These are phyloP conservation scores for Mortierella sp. DNA, from an alignment of 371 early-diverging fungal genomes.

Conservation along the genomic window DNA sequence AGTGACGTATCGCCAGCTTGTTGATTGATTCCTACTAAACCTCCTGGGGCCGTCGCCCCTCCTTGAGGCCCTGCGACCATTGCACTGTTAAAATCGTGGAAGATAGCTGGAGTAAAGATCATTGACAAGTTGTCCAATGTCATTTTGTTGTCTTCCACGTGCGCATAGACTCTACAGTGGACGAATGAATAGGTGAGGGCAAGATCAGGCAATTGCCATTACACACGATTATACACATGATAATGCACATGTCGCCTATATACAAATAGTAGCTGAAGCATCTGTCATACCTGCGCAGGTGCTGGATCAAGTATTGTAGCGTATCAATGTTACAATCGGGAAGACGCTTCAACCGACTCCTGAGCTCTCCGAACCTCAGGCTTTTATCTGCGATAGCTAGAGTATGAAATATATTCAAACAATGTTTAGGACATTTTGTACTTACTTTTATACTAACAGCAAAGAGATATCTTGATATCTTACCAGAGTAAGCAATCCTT, in stretches of 20 bases:
- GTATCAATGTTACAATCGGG: constrained; percentile 65
- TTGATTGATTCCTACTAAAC: background rate
- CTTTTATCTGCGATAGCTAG: constrained; percentile 66
- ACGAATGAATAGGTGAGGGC: background rate
- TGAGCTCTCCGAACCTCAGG: constrained; percentile 56
- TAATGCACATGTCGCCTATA: background rate
- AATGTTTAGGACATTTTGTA: background rate
- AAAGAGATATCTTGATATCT: background rate
- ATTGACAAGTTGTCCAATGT: constrained; percentile 67
- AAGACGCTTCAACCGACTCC: constrained; percentile 55
- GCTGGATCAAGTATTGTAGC: constrained; percentile 60
- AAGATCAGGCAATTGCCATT: background rate
- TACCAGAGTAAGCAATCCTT: constrained; percentile 71
- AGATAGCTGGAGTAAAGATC: constrained; percentile 72
- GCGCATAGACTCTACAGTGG: constrained; percentile 56
- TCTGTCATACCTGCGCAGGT: constrained; percentile 63
- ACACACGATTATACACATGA: background rate
- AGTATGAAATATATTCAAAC: background rate
- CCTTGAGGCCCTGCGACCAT: constrained; percentile 18
- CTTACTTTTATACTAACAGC: background rate
- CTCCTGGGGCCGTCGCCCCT: background rate
- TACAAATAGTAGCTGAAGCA: background rate
- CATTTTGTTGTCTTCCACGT: constrained; percentile 70
- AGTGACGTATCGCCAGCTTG: constrained; percentile 6
- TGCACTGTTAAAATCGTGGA: constrained; percentile 71